Evolutionary conservation across 2,329 filamentous ascomycete species (phyloP).

Genomic region (Stagonosporopsis chrysanthemi): DNA sequence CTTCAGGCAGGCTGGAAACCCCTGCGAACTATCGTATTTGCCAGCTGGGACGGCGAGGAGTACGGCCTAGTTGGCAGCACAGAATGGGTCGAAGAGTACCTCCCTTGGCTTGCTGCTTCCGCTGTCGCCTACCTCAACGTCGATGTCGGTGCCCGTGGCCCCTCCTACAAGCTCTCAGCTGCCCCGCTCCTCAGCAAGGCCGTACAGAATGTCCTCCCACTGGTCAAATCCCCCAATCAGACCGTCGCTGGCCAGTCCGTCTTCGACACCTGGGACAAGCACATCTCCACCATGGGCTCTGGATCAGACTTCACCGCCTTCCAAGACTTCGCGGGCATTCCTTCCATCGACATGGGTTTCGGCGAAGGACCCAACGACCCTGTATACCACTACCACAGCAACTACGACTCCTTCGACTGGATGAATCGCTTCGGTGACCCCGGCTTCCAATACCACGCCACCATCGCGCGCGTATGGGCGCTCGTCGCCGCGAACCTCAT

Average conservation of each 20-base stretch:
- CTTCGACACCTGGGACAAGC: slow-evolving; percentile 65
- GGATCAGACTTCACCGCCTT: slow-evolving; percentile 62
- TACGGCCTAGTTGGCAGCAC: slow-evolving; percentile 87
- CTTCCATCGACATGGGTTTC: slow-evolving; percentile 58
- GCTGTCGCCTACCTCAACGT: slow-evolving; percentile 87
- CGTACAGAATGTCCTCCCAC: slow-evolving; percentile 50
- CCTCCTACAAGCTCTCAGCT: slow-evolving; percentile 68
- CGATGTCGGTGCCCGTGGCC: slow-evolving; percentile 75
- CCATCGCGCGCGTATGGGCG: slow-evolving; percentile 56
- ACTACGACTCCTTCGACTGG: slow-evolving; percentile 86
- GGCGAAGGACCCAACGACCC: slow-evolving; percentile 50
- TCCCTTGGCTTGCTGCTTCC: slow-evolving; percentile 77
- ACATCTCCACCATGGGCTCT: slow-evolving; percentile 63
- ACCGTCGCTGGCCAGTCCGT: slow-evolving; percentile 74
- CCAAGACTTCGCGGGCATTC: slow-evolving; percentile 61
- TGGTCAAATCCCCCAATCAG: slow-evolving; percentile 68
- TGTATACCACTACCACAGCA: slow-evolving; percentile 80
- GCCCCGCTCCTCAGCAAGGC: slow-evolving; percentile 79
- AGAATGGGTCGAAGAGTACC: slow-evolving; percentile 90
- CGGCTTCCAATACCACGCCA: slow-evolving; percentile 64
- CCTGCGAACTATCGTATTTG: slow-evolving; percentile 88
- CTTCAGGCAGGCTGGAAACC: slow-evolving; percentile 81
- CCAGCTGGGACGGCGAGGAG: slow-evolving; percentile 73
- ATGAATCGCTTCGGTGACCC: slow-evolving; percentile 80
- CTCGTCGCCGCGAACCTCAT: slow-evolving; percentile 56